These are phyloP conservation scores for Beauveria varroae DNA, from an alignment of 2,329 filamentous ascomycete species.

Conservation along the genomic window DNA sequence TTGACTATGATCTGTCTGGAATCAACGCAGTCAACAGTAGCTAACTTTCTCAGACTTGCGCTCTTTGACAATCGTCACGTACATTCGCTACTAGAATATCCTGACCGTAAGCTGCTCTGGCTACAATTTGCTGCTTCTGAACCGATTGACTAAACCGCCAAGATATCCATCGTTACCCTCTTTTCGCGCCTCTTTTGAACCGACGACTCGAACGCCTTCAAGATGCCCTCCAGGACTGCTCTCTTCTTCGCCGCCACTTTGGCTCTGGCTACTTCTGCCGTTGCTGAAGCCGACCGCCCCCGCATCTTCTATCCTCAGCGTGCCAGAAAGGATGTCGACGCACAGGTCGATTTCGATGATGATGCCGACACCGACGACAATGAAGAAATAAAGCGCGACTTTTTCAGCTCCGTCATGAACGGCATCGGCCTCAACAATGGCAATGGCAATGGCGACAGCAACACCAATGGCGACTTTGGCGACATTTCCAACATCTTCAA, in stretches of 20 bases:
- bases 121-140: too few relatives aligned
- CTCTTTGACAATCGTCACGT: conserved; percentile 9
- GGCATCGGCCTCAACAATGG: not conserved
- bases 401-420: not conserved
- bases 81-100: conserved; percentile 11
- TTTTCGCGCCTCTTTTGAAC: not conserved
- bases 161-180: not conserved
- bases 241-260: conserved; percentile 37
- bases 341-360: conserved; percentile 14
- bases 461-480: not conserved
- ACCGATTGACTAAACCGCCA: not conserved
- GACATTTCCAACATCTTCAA: conserved; percentile 11
- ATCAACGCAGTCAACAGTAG: not conserved
- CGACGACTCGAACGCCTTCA: not conserved
- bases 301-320: conserved; percentile 52
- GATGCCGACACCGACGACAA: conserved; percentile 12
- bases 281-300: conserved; percentile 38
- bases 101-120: not conserved
- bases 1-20: not conserved
- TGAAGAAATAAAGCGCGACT: conserved; percentile 7
- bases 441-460: too few relatives aligned
- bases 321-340: conserved; percentile 39
- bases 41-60: conserved; percentile 2
- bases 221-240: conserved; percentile 7
- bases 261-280: conserved; percentile 39